These are phyloP conservation scores for Lithohypha guttulata DNA, from an alignment of 2,329 filamentous ascomycete genomes.

Conservation along the genomic window DNA sequence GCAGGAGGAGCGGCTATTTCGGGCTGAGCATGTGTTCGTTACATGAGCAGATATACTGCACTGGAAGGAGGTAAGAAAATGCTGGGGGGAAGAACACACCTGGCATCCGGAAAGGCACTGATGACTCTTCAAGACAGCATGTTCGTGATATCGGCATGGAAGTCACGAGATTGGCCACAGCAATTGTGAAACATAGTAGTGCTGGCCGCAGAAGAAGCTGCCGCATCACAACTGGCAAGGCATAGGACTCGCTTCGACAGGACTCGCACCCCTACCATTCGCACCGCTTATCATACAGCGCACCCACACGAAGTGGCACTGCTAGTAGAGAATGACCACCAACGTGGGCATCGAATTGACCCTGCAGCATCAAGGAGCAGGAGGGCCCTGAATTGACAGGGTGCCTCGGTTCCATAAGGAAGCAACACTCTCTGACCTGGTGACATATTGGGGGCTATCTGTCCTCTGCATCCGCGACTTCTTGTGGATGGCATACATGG, in stretches of 20 bases:
- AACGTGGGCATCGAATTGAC: conserved; percentile 3
- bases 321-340: conserved; percentile 3
- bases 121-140: no score
- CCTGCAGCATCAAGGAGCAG: conserved; percentile 3
- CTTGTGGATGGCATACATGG: conserved; percentile 3
- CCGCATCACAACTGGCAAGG: neutral
- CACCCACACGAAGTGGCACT: conserved; percentile 2
- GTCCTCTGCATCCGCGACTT: neutral
- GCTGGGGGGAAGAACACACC: no score
- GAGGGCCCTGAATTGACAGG: conserved; percentile 1
- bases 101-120: no score
- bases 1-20: no score
- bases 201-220: neutral
- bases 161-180: no score
- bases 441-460: conserved; percentile 2
- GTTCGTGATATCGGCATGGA: no score
- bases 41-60: no score
- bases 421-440: conserved; percentile 3
- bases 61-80: no score
- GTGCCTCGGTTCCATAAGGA: conserved; percentile 1
- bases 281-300: no score
- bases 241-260: neutral
- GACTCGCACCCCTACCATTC: no score
- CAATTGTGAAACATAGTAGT: no score
- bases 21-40: no score